Base-by-base conservation (phyloP, 805 yeast species). In the Candida methanosorbosa region DNA sequence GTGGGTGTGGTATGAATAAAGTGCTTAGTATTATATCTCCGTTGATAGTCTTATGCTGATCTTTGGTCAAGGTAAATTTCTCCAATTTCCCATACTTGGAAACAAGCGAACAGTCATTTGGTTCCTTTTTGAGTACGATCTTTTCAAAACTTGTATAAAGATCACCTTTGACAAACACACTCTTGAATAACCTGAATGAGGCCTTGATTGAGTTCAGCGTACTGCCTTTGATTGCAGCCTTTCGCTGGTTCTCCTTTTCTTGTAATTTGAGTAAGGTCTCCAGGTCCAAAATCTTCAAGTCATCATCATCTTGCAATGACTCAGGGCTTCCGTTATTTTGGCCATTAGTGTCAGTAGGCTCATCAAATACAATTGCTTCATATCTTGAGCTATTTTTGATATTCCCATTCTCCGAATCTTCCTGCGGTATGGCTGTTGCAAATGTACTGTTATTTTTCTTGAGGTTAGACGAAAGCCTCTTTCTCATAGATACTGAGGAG, bases 61-160 rank as follows among this genome's bases (percentile, higher is more conserved):
- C 30, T 9, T 20, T 29, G 3, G 9, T 7, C 13, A 68, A 42
- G 33, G 61, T 62, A 35, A 72, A 56, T 6, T 59, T 51, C 20
- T 60, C 60, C n/a, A 68, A 53, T 30, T 49, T 41, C 12, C 66
- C 53, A 50, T 61, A 74, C 46, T 72, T 74, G 18, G 74, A 66
- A 17, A 70, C 60, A 16, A 74, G 56, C 4, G 78, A 64, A 42
- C 76, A 68, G 49, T 74, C 80, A 49, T 66, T 74, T 9, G 78
- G 75, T 42, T 72, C 75, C 16, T 60, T 35, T 4, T 48, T 41
- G 15, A 63, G 28, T 1, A 74, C 62, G 33, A 48, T 52, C 36
- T 56, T 44, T 37, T 74, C 80, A 38, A 74, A 68, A 13, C 54
- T 50, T 2, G 56, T 41, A 17, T 42, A 47, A 5, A 43, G 31